These are phyloP conservation scores for Emmonsiellopsis sp. DNA, from an alignment of 2,329 filamentous ascomycete genomes.

Conservation along the genomic window DNA sequence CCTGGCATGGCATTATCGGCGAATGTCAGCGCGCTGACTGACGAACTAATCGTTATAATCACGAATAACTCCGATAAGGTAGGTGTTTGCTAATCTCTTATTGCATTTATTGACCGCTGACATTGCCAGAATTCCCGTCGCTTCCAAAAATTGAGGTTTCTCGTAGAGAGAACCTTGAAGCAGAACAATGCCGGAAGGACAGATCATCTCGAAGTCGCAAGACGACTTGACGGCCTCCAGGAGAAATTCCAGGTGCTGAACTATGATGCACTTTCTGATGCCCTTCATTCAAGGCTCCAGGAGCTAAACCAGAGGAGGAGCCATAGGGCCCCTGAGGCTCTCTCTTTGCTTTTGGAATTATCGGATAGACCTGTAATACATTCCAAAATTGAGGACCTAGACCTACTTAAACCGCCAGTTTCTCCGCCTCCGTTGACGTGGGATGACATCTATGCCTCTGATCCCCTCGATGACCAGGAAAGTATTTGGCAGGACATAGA, in stretches of 20 bases:
- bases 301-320: conserved; percentile 47
- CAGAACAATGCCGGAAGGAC: conserved; percentile 50
- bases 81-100: conserved; percentile 15
- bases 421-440: conserved; percentile 54
- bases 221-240: conserved; percentile 60
- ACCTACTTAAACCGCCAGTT: conserved; percentile 42
- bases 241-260: conserved; percentile 79
- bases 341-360: conserved; percentile 70
- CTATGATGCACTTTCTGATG: conserved; percentile 70
- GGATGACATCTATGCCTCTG: conserved; percentile 69
- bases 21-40: conserved; percentile 54
- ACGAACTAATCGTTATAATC: conserved; percentile 61
- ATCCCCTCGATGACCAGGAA: conserved; percentile 53
- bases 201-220: conserved; percentile 65
- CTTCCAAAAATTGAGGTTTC: conserved; percentile 22
- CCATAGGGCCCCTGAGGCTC: conserved; percentile 68
- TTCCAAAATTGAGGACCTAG: conserved; percentile 56
- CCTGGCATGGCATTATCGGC: conserved; percentile 61
- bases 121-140: conserved; percentile 20
- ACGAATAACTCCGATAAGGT: conserved; percentile 49
- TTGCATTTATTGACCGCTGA: conserved; percentile 3
- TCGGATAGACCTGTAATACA: conserved; percentile 71
- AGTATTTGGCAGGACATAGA: conserved; percentile 35
- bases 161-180: conserved; percentile 26
- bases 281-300: conserved; percentile 49